Evolutionary conservation across 192 early-diverging fungal species (phyloP), one percentile per base, ranked within the genome.

Genomic region (Mortierella hygrophila): DNA sequence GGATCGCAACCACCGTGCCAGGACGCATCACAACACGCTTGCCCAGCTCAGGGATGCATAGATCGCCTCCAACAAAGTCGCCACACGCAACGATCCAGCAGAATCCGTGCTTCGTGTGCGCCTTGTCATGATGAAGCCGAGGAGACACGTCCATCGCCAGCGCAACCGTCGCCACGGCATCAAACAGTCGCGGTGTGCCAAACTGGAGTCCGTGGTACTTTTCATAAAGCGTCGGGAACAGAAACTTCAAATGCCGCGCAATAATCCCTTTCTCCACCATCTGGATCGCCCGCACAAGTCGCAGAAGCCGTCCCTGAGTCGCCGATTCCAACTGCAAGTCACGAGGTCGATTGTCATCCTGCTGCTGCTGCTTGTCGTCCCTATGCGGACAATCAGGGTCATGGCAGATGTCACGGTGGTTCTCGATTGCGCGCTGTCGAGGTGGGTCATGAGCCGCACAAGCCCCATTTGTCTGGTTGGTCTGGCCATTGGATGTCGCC

Each of bases 41-140:
- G 38, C 84, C 84, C 40, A 86, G 52, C 54, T 86, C 79, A 10
- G 84, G 84, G 60, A 86, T 86, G 49, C 84, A 86, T 0, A 86
- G 72, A 35, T 86, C 84, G 8, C 84, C 84, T 55, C 84, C 84
- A 7, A 86, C 68, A 81, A 86, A 86, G 60, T 86, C 84, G 6
- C 84, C 84, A 76, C 84, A 86, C 3, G 84, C 84, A 26, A 86
- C 65, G 16, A 86, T 86, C 84, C 84, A 86, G 65, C 84, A 86
- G 35, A 86, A 86, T 38, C 84, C 84, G 35, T 86, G 84, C 40
- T 80, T 80, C 10, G 84, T 86, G 29, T 86, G 84, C 8, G 79
- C 72, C 68, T 73, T 86, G 72, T 86, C 84, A 49, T 81, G 76
- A 23, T 86, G 84, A 3, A 74, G 76, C 8, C 84, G 84, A 37